Evolutionary conservation across 2,329 filamentous ascomycete genomes (phyloP).

Genomic region (Neocucurbitaria cava): DNA sequence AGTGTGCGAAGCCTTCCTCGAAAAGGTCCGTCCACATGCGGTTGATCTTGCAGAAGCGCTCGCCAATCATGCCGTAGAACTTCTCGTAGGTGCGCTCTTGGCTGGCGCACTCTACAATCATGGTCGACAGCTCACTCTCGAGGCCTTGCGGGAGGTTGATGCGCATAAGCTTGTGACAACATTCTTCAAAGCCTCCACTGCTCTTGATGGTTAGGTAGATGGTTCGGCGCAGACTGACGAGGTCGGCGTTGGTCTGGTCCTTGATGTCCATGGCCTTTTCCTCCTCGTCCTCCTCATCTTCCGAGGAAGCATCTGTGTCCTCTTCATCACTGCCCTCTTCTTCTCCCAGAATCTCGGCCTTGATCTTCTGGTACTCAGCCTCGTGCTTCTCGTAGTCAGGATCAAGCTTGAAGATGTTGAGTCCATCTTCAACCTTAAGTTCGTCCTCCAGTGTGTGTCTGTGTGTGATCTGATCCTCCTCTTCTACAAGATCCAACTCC

Average conservation of each 20-base stretch:
- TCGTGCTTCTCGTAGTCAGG: constrained; percentile 89
- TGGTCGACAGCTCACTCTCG: constrained; percentile 89
- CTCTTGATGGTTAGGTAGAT: constrained; percentile 99
- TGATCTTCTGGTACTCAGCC: constrained; percentile 85
- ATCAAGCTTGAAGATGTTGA: constrained; percentile 97
- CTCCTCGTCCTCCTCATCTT: constrained; percentile 77
- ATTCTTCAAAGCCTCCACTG: constrained; percentile 94
- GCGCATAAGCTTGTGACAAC: constrained; percentile 90
- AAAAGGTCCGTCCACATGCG: constrained; percentile 93
- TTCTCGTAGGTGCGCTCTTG: constrained; percentile 98
- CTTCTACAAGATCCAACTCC: constrained; percentile 93
- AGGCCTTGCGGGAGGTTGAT: constrained; percentile 86
- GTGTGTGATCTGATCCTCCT: constrained; percentile 98
- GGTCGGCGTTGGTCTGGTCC: constrained; percentile 94
- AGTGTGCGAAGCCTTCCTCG: constrained; percentile 86
- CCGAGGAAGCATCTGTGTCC: constrained; percentile 69
- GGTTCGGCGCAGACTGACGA: constrained; percentile 89
- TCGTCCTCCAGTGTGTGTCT: constrained; percentile 77
- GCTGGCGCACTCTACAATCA: constrained; percentile 96
- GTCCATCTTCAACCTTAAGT: constrained; percentile 79
- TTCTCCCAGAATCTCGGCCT: constrained; percentile 92
- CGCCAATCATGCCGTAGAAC: constrained; percentile 93
- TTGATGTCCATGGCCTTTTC: constrained; percentile 92
- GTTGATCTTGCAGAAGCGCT: constrained; percentile 95
- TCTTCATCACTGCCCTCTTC: constrained; percentile 68